phyloP scores from a whole-genome alignment of 345 rosid genomes.

The Dimocarpus longan region DNA sequence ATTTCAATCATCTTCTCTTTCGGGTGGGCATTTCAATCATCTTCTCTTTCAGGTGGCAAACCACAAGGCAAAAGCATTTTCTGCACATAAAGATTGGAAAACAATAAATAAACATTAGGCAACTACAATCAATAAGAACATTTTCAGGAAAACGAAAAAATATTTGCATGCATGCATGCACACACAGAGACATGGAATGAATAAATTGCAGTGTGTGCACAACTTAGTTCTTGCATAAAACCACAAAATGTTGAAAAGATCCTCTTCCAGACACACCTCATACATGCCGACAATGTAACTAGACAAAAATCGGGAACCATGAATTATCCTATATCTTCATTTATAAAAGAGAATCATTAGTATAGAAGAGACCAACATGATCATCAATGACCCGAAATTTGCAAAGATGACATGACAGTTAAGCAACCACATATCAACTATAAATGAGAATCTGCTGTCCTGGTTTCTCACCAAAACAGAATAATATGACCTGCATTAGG shows the following conservation, averaged over 20 bases:
- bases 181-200: neutral
- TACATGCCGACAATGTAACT: neutral
- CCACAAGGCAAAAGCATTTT: conserved; percentile 99
- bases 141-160: neutral
- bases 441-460: neutral
- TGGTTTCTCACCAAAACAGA: neutral
- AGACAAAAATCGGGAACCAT: too few relatives aligned
- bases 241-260: neutral
- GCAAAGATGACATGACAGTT: neutral
- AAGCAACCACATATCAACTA: neutral
- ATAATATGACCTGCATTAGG: neutral
- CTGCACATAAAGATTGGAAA: conserved; percentile 40
- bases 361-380: neutral
- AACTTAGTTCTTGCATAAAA: neutral
- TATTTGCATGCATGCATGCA: neutral
- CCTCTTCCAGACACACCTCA: neutral
- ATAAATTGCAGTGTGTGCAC: neutral
- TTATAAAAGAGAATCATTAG: neutral
- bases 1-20: conserved; percentile 82
- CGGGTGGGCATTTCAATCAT: conserved; percentile 72
- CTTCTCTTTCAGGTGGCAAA: conserved; percentile 94
- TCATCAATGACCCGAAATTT: neutral
- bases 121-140: neutral
- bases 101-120: neutral
- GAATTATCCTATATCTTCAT: neutral